phyloP scores from a whole-genome alignment of 2,329 filamentous ascomycete species.

The Volutella citrinella region DNA sequence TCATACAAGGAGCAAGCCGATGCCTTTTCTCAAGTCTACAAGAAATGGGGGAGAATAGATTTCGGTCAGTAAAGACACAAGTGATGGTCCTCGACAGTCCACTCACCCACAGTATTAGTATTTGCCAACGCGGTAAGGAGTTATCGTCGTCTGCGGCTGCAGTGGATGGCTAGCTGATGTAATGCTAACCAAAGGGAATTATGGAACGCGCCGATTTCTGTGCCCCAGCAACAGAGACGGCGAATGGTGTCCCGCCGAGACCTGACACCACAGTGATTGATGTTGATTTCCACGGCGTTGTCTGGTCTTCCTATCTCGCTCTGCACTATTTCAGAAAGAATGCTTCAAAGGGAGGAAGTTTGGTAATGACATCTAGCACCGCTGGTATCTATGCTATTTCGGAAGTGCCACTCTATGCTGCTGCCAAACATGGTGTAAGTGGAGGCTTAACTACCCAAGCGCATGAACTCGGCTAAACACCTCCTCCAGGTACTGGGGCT shows the following conservation, averaged over 20 bases:
- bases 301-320: neutral
- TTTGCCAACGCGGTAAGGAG: conserved; percentile 1
- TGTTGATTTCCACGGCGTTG: neutral
- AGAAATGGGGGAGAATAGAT: neutral
- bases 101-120: neutral
- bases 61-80: neutral
- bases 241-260: neutral
- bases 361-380: neutral
- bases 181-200: conserved; percentile 1
- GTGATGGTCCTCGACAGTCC: neutral
- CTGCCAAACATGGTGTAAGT: neutral
- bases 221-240: neutral
- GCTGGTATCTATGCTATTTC: conserved; percentile 1
- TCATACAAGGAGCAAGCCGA: conserved; percentile 1
- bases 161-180: conserved; percentile 1
- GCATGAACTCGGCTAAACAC: neutral
- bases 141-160: neutral
- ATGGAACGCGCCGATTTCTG: neutral
- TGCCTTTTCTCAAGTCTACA: conserved; percentile 1
- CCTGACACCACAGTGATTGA: neutral
- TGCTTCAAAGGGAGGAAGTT: neutral
- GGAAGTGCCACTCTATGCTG: neutral
- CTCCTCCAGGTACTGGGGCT: neutral
- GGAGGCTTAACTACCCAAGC: neutral
- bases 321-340: neutral